Percentiles rank a stretch among this genome's conserved stretches.
Evolutionary conservation across 352 stramenopile genomes (phyloP).

Genomic region (Peronospora belbahrii): DNA sequence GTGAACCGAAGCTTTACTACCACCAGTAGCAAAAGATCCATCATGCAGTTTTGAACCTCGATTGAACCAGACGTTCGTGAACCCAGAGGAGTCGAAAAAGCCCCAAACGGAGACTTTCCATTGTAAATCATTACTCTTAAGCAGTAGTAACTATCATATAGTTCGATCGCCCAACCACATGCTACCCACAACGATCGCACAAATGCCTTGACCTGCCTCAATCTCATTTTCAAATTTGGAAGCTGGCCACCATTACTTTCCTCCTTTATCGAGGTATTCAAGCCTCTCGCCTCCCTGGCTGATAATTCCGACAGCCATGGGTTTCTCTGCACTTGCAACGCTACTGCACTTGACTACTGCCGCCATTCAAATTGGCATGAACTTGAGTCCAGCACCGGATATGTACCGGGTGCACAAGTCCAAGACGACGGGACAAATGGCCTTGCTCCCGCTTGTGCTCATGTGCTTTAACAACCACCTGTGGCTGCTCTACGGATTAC

Average conservation of each 20-base stretch:
- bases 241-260: conserved; percentile 17
- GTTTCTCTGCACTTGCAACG: conserved; percentile 17
- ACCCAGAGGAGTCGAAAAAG: too few relatives aligned
- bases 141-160: too few relatives aligned
- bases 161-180: too few relatives aligned
- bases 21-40: too few relatives aligned
- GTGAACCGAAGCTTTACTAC: too few relatives aligned
- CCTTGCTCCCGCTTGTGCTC: conserved; percentile 32
- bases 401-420: conserved; percentile 21
- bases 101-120: too few relatives aligned
- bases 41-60: too few relatives aligned
- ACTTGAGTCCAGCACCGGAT: conserved; percentile 25
- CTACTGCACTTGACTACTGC: conserved; percentile 25
- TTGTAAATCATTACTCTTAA: too few relatives aligned
- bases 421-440: conserved; percentile 29
- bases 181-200: too few relatives aligned
- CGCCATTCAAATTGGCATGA: conserved; percentile 30
- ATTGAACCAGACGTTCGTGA: too few relatives aligned
- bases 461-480: conserved; percentile 40
- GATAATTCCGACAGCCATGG: conserved; percentile 16
- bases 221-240: conserved; percentile 25
- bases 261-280: conserved; percentile 9
- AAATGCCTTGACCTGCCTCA: too few relatives aligned
- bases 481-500: conserved; percentile 31
- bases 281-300: conserved; percentile 26